phyloP scores from a whole-genome alignment of 768 basidiomycete genomes.

The Mycena haematopus region DNA sequence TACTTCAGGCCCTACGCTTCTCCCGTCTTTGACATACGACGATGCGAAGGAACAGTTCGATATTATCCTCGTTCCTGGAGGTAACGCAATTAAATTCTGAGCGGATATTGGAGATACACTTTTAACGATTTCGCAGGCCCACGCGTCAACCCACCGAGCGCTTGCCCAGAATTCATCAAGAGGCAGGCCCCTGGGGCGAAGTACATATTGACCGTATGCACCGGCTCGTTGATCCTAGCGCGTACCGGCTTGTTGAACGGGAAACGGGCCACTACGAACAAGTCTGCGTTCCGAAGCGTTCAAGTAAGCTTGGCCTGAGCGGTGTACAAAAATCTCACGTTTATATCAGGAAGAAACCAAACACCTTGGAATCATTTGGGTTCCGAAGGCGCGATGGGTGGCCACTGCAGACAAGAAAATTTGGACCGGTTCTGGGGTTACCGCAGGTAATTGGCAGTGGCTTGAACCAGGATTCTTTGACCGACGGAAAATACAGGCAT shows the following conservation, averaged over 20 bases:
- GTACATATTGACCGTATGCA: conserved; percentile 44
- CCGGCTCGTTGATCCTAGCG: conserved; percentile 42
- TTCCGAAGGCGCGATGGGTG: conserved; percentile 46
- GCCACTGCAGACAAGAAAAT: conserved; percentile 43
- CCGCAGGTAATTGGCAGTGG: conserved; percentile 36
- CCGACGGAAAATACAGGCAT: conserved; percentile 35
- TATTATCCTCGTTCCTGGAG: conserved; percentile 39
- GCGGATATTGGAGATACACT: not conserved
- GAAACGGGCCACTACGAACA: conserved; percentile 46
- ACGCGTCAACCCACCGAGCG: conserved; percentile 20
- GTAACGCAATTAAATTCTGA: conserved; percentile 20
- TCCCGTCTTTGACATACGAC: conserved; percentile 35
- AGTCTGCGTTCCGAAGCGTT: conserved; percentile 36
- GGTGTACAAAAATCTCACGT: not conserved
- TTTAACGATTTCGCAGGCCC: conserved; percentile 5
- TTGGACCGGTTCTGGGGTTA: conserved; percentile 47
- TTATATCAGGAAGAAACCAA: conserved; percentile 34
- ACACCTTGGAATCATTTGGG: conserved; percentile 38
- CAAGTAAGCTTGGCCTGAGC: conserved; percentile 28
- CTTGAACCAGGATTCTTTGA: conserved; percentile 15
- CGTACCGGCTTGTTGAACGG: conserved; percentile 41
- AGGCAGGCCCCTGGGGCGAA: conserved; percentile 36
- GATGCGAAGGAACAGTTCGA: conserved; percentile 36
- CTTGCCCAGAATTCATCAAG: conserved; percentile 34
- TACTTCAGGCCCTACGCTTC: conserved; percentile 27